These are phyloP conservation scores for Flaveria ramosissima DNA, from an alignment of 129 eudicot species.

Conservation along the genomic window DNA sequence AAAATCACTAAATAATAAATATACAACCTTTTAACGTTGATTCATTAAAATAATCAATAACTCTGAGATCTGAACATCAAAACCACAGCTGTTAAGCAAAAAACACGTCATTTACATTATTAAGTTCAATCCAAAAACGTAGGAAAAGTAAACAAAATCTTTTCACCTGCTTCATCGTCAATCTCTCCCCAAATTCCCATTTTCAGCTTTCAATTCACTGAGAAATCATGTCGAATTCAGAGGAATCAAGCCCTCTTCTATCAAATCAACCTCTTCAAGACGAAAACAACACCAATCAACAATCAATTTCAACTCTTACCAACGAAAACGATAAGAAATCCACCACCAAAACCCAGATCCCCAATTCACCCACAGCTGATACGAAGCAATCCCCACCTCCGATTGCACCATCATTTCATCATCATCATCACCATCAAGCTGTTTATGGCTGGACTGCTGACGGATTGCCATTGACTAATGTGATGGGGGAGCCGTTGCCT, in stretches of 20 bases:
- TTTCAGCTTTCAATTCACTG: not conserved
- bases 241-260: constrained; percentile 81
- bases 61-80: no score
- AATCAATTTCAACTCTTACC: not conserved
- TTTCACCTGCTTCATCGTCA: constrained; percentile 13
- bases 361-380: constrained; percentile 26
- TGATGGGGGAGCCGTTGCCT: constrained; percentile 54
- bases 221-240: constrained; percentile 55
- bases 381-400: constrained; percentile 33
- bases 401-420: constrained; percentile 12
- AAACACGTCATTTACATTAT: no score
- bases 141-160: constrained; percentile 2
- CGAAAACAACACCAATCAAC: constrained; percentile 24
- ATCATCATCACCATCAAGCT: constrained; percentile 6
- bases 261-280: constrained; percentile 20
- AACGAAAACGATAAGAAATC: constrained; percentile 17
- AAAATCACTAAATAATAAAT: no score
- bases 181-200: not conserved
- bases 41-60: no score
- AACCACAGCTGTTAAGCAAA: no score
- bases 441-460: constrained; percentile 77
- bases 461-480: constrained; percentile 64
- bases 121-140: not conserved
- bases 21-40: no score
- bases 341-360: constrained; percentile 35